Conservation (phyloP, 2,329 filamentous ascomycete genomes). For the Bipolaris bicolor region DNA sequence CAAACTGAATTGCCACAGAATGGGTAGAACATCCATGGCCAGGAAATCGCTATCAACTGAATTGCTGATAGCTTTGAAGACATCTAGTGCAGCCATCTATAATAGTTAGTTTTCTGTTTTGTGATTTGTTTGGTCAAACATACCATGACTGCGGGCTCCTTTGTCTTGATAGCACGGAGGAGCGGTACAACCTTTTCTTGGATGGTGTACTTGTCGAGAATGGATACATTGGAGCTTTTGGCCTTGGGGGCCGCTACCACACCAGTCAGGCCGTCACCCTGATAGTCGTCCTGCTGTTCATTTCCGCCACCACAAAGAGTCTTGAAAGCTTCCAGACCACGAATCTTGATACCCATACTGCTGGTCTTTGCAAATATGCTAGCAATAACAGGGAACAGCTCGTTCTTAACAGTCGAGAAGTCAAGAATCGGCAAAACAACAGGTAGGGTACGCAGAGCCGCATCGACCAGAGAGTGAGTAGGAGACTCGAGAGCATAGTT, state of each 20-base stretch:
- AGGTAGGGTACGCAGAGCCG: slow-evolving; percentile 77
- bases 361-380: slow-evolving; percentile 90
- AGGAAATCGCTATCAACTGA: slow-evolving; percentile 88
- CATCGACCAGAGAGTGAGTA: slow-evolving; percentile 88
- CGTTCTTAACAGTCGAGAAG: slow-evolving; percentile 96
- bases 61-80: slow-evolving; percentile 81
- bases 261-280: slow-evolving; percentile 77
- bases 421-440: slow-evolving; percentile 86
- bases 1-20: slow-evolving; percentile 89
- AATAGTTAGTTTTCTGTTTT: slow-evolving; percentile 8
- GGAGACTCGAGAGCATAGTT: slow-evolving; percentile 83
- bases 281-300: slow-evolving; percentile 40
- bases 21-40: slow-evolving; percentile 86
- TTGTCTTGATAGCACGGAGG: slow-evolving; percentile 92
- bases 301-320: slow-evolving; percentile 80
- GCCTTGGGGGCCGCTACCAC: slow-evolving; percentile 62
- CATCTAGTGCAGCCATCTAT: slow-evolving; percentile 80
- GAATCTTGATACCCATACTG: slow-evolving; percentile 92
- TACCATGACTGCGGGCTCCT: slow-evolving; percentile 93
- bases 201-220: slow-evolving; percentile 96
- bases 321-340: slow-evolving; percentile 86
- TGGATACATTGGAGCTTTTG: slow-evolving; percentile 72
- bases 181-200: slow-evolving; percentile 96
- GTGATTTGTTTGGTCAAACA: slow-evolving; percentile 11
- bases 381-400: slow-evolving; percentile 91